Conservation (phyloP, 139 green algal species). For the Auxenochlorella protothecoides region DNA sequence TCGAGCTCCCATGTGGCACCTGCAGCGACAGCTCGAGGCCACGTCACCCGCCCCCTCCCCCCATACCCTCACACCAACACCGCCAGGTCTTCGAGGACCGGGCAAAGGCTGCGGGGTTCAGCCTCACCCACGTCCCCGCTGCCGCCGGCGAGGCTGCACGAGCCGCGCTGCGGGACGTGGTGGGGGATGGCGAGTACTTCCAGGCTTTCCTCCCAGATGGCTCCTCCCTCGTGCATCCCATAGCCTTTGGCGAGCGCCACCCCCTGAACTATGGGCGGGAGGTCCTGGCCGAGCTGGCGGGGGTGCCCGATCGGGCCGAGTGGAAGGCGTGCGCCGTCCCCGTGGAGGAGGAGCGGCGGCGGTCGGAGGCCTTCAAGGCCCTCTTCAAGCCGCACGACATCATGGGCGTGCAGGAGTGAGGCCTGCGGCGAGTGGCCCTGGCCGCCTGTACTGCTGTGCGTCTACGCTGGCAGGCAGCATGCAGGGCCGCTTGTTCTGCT, state of each 20-base stretch:
- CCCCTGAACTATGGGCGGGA: constrained; percentile 69
- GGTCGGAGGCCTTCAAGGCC: constrained; percentile 61
- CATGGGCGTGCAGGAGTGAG: constrained; percentile 17
- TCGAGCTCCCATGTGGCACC: too few relatives aligned
- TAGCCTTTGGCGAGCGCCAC: constrained; percentile 52
- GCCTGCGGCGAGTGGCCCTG: neutral
- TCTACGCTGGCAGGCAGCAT: neutral
- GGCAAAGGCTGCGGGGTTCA: constrained; percentile 20
- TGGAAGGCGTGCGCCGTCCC: constrained; percentile 59
- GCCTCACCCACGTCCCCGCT: constrained; percentile 13
- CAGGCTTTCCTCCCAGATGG: constrained; percentile 67
- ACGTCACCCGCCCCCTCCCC: constrained; percentile 1
- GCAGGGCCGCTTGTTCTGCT: neutral
- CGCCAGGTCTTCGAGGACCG: constrained; percentile 18
- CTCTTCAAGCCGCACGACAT: constrained; percentile 68
- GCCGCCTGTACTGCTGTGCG: neutral
- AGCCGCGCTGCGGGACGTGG: constrained; percentile 9
- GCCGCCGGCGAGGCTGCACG: constrained; percentile 8
- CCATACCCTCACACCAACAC: too few relatives aligned
- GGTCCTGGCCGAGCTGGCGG: constrained; percentile 58
- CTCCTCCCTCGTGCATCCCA: constrained; percentile 52
- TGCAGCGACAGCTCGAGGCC: too few relatives aligned
- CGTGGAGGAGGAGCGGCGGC: constrained; percentile 40
- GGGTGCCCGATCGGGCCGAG: constrained; percentile 58
- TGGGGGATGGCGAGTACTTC: constrained; percentile 72